Evolutionary conservation across 345 rosid species (phyloP).

Genomic region (Raphanus sativus): DNA sequence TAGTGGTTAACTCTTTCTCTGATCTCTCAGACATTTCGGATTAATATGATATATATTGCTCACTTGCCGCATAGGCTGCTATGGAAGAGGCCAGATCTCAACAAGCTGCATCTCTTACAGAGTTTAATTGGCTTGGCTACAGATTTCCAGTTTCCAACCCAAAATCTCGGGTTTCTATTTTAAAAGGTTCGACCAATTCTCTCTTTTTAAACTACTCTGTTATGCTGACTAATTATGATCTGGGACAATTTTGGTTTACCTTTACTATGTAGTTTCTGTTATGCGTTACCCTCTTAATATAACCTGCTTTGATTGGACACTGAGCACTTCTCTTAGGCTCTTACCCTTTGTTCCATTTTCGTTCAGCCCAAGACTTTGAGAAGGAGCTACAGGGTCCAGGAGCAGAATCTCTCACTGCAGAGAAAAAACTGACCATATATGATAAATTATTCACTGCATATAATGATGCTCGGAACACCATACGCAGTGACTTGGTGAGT

Average conservation of each 20-base stretch:
- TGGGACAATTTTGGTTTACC: slow-evolving; percentile 12
- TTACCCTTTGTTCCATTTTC: slow-evolving; percentile 37
- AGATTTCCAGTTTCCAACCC: slow-evolving; percentile 89
- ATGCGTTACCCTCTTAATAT: slow-evolving; percentile 1
- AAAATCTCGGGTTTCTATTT: slow-evolving; percentile 87
- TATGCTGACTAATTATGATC: background rate
- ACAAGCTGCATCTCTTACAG: slow-evolving; percentile 95
- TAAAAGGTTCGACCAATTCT: slow-evolving; percentile 59
- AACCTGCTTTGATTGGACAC: slow-evolving; percentile 7
- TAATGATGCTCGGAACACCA: slow-evolving; percentile 89
- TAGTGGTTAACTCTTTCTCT: slow-evolving; percentile 5
- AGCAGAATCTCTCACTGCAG: slow-evolving; percentile 70
- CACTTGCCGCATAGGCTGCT: slow-evolving; percentile 61
- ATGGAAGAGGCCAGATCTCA: slow-evolving; percentile 98
- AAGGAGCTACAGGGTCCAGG: slow-evolving; percentile 82
- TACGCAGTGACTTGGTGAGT: slow-evolving; percentile 90
- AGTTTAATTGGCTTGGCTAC: slow-evolving; percentile 95
- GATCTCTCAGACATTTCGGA: background rate
- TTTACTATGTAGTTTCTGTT: slow-evolving; percentile 1
- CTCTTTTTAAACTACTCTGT: slow-evolving; percentile 3
- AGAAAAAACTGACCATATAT: slow-evolving; percentile 70
- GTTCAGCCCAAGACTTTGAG: slow-evolving; percentile 96
- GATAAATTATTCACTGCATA: slow-evolving; percentile 92
- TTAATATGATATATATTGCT: slow-evolving; percentile 10
- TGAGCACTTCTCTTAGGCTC: slow-evolving; percentile 24